Evolutionary conservation across 148 eudicot genomes (phyloP), one percentile per base, ranked within the genome.

Genomic region (Hydrangea macrophylla): DNA sequence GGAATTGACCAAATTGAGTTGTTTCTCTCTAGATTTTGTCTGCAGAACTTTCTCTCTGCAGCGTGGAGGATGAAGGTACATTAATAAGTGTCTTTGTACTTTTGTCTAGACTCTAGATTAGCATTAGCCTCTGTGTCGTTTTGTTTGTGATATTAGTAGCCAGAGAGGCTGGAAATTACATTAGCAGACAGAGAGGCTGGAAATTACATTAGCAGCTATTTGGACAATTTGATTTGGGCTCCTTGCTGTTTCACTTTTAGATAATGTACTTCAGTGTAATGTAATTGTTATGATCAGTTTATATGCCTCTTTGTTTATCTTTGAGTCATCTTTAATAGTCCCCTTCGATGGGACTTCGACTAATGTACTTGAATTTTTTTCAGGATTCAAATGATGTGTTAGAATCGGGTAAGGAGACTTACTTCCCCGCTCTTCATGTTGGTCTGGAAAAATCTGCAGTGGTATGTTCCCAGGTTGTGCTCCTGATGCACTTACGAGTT

Each of bases 331-430:
- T 48, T 48, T 7, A 48, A 0, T 48, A 18, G 22, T 11, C 15
- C n/a, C n/a, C 0, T n/a, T n/a, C 5, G 23, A 22, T 48, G 53
- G 23, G n/a, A 48, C 5, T 48, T 17, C n/a, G 53, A 48, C 2
- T 48, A 15, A 17, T 48, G n/a, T 48, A 2, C 53, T 18, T 17
- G 6, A 48, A 48, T n/a, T n/a, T 28, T 63, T 2, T 72, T 70
- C 83, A 94, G 97, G 97, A 86, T 67, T 71, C 81, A 42, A 48
- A 42, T 64, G 82, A 70, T 33, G 83, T 70, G 51, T 65, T 84
- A 60, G 96, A 85, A 78, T 82, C 92, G 68, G 99, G 99, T 73
- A 93, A 94, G 87, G 86, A 74, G 65, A 90, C 84, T 26, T 94
- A 87, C 78, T 94, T 91, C 67, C 99, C 99, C 58, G 99, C 97